phyloP scores from a whole-genome alignment of 192 early-diverging fungal species.

The Allomyces macrogynus region DNA sequence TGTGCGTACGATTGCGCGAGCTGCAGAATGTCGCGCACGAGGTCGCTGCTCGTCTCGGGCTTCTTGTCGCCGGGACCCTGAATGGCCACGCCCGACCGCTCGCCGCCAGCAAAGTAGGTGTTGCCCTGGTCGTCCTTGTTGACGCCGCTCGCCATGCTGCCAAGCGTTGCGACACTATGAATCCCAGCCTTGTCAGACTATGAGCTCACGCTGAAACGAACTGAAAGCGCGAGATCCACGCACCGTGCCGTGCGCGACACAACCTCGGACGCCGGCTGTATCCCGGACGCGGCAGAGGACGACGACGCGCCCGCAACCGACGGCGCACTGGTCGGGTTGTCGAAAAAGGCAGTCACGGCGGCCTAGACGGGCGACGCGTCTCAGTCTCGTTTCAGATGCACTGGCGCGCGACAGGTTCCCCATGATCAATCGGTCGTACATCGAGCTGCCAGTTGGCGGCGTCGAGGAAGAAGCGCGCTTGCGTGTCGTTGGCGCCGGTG shows the following conservation, averaged over 20 bases:
- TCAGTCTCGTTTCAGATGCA: neutral
- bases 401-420: no score
- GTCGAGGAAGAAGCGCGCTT: constrained; percentile 8
- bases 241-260: neutral
- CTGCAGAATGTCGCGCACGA: constrained; percentile 57
- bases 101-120: constrained; percentile 81
- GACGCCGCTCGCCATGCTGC: constrained; percentile 9
- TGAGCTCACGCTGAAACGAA: no score
- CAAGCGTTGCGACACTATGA: constrained; percentile 4
- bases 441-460: constrained; percentile 7
- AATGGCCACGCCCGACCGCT: constrained; percentile 64
- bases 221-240: no score
- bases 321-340: no score
- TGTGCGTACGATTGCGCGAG: constrained; percentile 47
- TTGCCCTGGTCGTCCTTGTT: constrained; percentile 29
- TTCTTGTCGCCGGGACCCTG: constrained; percentile 24
- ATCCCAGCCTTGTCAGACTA: neutral
- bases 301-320: no score
- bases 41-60: constrained; percentile 14
- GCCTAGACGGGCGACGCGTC: neutral
- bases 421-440: no score
- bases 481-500: constrained; percentile 4
- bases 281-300: neutral
- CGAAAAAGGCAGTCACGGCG: neutral
- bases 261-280: neutral